phyloP scores from a whole-genome alignment of 2,329 filamentous ascomycete genomes.

The Diaporthe batatas region DNA sequence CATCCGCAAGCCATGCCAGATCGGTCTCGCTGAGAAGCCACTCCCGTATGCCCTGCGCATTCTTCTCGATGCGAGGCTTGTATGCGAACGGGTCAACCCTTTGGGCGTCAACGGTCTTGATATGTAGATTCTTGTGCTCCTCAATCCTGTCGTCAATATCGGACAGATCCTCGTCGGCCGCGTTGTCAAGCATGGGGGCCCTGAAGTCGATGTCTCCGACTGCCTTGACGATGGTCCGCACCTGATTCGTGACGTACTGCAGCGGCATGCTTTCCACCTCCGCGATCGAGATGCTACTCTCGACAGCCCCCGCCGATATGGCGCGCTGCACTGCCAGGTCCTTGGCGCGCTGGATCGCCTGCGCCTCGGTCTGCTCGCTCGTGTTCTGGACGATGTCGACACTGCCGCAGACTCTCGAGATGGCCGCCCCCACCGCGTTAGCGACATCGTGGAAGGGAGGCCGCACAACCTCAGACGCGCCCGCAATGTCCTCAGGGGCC shows the following conservation, averaged over 20 bases:
- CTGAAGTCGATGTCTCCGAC: constrained; percentile 57
- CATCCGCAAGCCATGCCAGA: constrained; percentile 59
- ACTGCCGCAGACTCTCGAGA: constrained; percentile 56
- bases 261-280: constrained; percentile 57
- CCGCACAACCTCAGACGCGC: constrained; percentile 54
- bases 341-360: constrained; percentile 45
- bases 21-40: constrained; percentile 62
- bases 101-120: constrained; percentile 47
- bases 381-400: constrained; percentile 43
- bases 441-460: constrained; percentile 58
- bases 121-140: constrained; percentile 52
- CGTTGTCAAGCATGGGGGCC: constrained; percentile 45
- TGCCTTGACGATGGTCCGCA: constrained; percentile 53
- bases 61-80: constrained; percentile 51
- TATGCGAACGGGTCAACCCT: constrained; percentile 50
- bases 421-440: constrained; percentile 64
- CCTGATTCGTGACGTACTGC: constrained; percentile 52
- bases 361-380: constrained; percentile 42
- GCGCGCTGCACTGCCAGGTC: constrained; percentile 43
- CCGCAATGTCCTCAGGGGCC: constrained; percentile 51
- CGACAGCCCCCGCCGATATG: constrained; percentile 41
- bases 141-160: constrained; percentile 36
- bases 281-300: constrained; percentile 53
- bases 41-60: constrained; percentile 46
- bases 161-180: constrained; percentile 40